Evolutionary conservation across 495 filamentous ascomycete genomes (phyloP).

Genomic region (Neohortaea acidophila): DNA sequence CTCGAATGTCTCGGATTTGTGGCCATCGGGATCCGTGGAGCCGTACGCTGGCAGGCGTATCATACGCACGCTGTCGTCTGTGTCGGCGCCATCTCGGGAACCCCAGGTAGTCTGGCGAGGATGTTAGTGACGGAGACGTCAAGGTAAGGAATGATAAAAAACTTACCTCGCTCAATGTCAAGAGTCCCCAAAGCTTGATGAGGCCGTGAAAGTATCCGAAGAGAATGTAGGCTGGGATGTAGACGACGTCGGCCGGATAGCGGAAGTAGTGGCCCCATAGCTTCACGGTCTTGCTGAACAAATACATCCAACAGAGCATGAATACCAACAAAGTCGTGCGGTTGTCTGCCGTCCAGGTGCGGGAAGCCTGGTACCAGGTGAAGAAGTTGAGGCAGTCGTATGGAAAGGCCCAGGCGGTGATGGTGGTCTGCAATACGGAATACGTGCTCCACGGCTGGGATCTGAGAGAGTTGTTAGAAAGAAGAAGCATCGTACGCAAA

Average conservation of each 20-base stretch:
- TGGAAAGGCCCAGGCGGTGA: constrained; percentile 44
- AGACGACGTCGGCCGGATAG: constrained; percentile 40
- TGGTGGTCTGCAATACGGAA: constrained; percentile 42
- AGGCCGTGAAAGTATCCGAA: constrained; percentile 48
- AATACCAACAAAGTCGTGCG: constrained; percentile 5
- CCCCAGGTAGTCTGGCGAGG: constrained; percentile 48
- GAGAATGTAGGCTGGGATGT: constrained; percentile 38
- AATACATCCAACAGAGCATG: constrained; percentile 28
- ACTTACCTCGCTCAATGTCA: constrained; percentile 36
- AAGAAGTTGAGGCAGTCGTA: constrained; percentile 37
- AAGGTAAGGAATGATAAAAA: background rate
- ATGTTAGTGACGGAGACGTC: constrained; percentile 10
- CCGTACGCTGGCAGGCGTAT: constrained; percentile 17
- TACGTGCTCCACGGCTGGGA: constrained; percentile 47
- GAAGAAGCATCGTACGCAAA: no score
- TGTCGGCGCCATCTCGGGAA: constrained; percentile 49
- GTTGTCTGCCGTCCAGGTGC: constrained; percentile 4
- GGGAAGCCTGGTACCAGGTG: constrained; percentile 15
- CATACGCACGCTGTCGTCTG: constrained; percentile 43
- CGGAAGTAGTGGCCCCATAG: constrained; percentile 41
- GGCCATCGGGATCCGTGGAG: constrained; percentile 5
- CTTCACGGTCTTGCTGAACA: constrained; percentile 46
- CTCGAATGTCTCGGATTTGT: constrained; percentile 15
- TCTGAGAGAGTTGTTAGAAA: constrained; percentile 20
- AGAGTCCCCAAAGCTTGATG: constrained; percentile 46